These are phyloP conservation scores for Sporothrix humicola DNA, from an alignment of 2,329 filamentous ascomycete species.

Conservation along the genomic window DNA sequence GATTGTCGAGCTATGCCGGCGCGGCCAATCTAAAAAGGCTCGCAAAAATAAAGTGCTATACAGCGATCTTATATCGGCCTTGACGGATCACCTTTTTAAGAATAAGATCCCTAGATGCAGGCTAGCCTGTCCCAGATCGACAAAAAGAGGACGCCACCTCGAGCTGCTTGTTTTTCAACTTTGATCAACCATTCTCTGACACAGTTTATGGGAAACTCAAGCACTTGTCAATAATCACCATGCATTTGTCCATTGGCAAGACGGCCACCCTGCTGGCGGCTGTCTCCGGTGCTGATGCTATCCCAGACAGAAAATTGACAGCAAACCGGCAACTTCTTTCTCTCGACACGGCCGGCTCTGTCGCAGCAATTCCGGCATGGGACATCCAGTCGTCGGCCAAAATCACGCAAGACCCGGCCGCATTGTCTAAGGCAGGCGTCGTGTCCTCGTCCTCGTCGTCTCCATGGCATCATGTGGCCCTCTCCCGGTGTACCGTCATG, in stretches of 20 bases:
- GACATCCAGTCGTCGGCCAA: constrained; percentile 54
- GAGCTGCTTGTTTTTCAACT: neutral
- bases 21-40: neutral
- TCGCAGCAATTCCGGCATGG: constrained; percentile 52
- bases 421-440: constrained; percentile 47
- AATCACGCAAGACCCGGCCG: constrained; percentile 45
- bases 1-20: constrained; percentile 5
- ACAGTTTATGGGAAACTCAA: neutral
- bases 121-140: neutral
- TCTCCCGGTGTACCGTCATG: constrained; percentile 60
- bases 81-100: neutral
- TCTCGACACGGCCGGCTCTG: constrained; percentile 39
- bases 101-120: neutral
- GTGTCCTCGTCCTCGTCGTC: constrained; percentile 39
- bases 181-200: neutral
- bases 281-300: neutral
- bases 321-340: neutral
- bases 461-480: constrained; percentile 56
- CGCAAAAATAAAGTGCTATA: constrained; percentile 8
- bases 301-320: neutral
- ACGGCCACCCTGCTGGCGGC: neutral
- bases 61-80: neutral
- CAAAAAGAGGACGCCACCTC: neutral
- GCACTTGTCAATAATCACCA: neutral
- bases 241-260: neutral